Evolutionary conservation across 225 moss, liverwort and hornwort genomes (phyloP).

Genomic region (Physcomitrellopsis africana): DNA sequence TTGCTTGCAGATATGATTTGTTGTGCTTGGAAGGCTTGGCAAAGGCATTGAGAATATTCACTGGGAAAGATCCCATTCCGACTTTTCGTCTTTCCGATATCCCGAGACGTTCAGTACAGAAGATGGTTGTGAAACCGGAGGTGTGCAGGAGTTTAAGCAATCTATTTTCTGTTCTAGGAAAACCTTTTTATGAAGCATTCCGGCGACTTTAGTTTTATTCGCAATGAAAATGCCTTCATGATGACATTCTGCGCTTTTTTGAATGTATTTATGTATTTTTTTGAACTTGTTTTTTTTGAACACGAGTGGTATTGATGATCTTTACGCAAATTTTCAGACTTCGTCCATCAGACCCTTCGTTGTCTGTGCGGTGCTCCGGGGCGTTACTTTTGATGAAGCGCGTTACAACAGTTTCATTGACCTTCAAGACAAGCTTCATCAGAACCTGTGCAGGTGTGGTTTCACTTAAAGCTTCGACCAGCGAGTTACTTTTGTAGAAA

Average conservation of each 20-base stretch:
- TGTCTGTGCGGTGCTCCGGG: constrained; percentile 86
- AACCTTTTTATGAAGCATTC: neutral
- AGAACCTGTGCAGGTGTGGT: constrained; percentile 87
- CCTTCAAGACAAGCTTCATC: constrained; percentile 94
- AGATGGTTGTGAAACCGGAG: constrained; percentile 85
- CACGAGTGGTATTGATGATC: constrained; percentile 18
- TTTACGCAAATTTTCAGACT: constrained; percentile 59
- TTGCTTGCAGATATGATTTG: constrained; percentile 79
- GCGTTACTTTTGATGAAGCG: constrained; percentile 75
- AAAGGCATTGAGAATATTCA: constrained; percentile 82
- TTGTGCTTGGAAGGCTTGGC: constrained; percentile 93
- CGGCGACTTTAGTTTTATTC: neutral
- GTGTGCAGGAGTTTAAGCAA: constrained; percentile 37
- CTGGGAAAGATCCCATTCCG: constrained; percentile 75
- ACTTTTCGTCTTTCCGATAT: constrained; percentile 56
- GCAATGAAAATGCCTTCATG: neutral
- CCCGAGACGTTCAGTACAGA: constrained; percentile 54
- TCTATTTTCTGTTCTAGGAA: neutral
- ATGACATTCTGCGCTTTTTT: neutral
- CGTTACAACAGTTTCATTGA: constrained; percentile 92
- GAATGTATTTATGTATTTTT: neutral
- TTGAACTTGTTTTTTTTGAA: neutral
- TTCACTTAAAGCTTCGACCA: neutral
- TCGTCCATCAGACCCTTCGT: constrained; percentile 72
- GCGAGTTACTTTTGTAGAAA: neutral